Conservation (phyloP, 768 basidiomycete species). For the Lentinula sp. region DNA sequence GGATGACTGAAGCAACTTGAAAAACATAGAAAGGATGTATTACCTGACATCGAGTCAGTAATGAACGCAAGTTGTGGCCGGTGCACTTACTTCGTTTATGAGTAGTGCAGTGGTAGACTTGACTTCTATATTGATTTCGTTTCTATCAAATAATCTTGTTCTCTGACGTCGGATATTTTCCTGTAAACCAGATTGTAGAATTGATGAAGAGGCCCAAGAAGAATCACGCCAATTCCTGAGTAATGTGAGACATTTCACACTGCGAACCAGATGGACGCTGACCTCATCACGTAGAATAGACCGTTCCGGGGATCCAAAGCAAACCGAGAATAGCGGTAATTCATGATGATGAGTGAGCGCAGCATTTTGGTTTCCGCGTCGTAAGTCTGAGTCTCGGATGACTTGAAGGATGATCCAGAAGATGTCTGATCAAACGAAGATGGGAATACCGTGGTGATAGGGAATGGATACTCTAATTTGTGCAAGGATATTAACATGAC, state of each 20-base stretch:
- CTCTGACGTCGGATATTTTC: slow-evolving; percentile 56
- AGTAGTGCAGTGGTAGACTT: slow-evolving; percentile 76
- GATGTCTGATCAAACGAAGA: slow-evolving; percentile 23
- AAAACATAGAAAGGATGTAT: slow-evolving; percentile 99
- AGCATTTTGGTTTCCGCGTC: slow-evolving; percentile 31
- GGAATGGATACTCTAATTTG: slow-evolving; percentile 68
- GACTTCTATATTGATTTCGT: slow-evolving; percentile 85
- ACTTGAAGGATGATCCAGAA: slow-evolving; percentile 17
- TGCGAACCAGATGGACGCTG: neutral
- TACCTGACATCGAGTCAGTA: slow-evolving; percentile 37
- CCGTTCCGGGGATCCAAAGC: slow-evolving; percentile 81
- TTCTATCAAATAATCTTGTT: slow-evolving; percentile 69
- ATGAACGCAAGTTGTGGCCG: neutral
- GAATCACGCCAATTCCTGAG: slow-evolving; percentile 88
- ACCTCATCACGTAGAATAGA: slow-evolving; percentile 80
- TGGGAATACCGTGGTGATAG: slow-evolving; percentile 76
- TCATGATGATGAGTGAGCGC: slow-evolving; percentile 58
- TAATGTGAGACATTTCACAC: slow-evolving; percentile 3
- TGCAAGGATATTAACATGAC: slow-evolving; percentile 71
- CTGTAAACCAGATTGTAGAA: slow-evolving; percentile 62
- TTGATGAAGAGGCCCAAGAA: slow-evolving; percentile 54
- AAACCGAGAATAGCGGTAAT: slow-evolving; percentile 92
- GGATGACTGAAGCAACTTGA: slow-evolving; percentile 88
- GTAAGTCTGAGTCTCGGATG: slow-evolving; percentile 25
- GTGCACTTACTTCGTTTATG: slow-evolving; percentile 71